These are phyloP conservation scores for Rhodotorula sp. DNA, from an alignment of 1,284 basidiomycete species.

Conservation along the genomic window DNA sequence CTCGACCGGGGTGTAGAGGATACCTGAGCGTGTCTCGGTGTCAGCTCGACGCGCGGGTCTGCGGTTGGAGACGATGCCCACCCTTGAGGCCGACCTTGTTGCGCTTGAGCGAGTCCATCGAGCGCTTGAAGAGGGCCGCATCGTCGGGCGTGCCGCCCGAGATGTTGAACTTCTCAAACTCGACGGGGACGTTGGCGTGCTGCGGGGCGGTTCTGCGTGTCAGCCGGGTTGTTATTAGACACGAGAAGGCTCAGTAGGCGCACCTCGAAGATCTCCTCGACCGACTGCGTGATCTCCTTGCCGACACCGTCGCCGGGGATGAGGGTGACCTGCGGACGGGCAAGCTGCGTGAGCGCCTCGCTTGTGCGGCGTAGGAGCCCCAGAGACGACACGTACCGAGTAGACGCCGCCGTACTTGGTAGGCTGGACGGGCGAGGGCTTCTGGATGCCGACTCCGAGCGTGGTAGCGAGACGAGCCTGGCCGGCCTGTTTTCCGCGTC, in stretches of 20 bases:
- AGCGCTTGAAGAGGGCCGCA: conserved; percentile 94
- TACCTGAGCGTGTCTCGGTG: conserved; percentile 61
- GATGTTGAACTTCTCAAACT: conserved; percentile 91
- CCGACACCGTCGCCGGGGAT: conserved; percentile 98
- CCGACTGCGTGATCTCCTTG: conserved; percentile 93
- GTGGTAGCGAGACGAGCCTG: conserved; percentile 38
- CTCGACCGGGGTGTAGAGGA: conserved; percentile 97
- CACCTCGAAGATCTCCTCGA: conserved; percentile 94
- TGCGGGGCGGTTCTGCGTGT: not conserved
- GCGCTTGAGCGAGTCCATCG: conserved; percentile 92
- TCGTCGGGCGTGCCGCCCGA: conserved; percentile 93
- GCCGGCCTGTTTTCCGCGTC: conserved; percentile 16
- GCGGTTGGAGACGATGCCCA: conserved; percentile 49
- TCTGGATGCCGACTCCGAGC: conserved; percentile 35
- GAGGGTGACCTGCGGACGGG: conserved; percentile 72
- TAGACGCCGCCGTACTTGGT: conserved; percentile 77
- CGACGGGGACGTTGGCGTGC: conserved; percentile 94
- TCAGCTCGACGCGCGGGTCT: not conserved
- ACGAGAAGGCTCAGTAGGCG: not conserved
- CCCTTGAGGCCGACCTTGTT: conserved; percentile 99
- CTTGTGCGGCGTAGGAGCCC: not conserved
- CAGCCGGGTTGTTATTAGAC: conserved; percentile 5
- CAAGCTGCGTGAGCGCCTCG: too few relatives aligned
- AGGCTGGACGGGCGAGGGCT: conserved; percentile 61
- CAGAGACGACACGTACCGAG: conserved; percentile 22